Conservation (phyloP, 495 filamentous ascomycete genomes). For the Bathelium albidoporum region DNA sequence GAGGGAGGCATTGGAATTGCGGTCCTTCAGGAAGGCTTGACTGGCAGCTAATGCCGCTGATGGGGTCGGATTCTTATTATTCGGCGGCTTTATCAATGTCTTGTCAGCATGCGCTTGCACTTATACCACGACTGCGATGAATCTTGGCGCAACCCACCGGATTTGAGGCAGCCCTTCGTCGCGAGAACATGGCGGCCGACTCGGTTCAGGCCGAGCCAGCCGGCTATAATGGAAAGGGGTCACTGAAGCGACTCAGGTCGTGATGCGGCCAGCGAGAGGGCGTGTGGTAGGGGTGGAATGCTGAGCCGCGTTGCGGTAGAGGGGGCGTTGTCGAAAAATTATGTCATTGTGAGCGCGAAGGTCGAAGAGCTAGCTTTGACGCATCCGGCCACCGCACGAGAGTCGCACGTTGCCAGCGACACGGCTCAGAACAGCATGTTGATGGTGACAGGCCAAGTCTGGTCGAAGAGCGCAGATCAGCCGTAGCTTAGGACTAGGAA, state of each 20-base stretch:
- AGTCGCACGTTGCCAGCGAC: not conserved
- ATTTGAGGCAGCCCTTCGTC: constrained; percentile 20
- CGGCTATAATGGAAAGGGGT: not conserved
- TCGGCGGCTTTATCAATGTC: constrained; percentile 18
- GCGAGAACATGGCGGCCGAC: constrained; percentile 22
- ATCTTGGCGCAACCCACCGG: constrained; percentile 18
- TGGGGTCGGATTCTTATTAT: constrained; percentile 31
- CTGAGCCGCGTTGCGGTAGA: not conserved
- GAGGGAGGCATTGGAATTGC: constrained; percentile 52
- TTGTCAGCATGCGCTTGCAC: constrained; percentile 9
- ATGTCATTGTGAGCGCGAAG: not conserved
- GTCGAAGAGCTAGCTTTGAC: not conserved
- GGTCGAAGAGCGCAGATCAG: not conserved
- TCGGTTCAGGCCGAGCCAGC: constrained; percentile 2
- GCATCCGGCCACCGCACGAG: not conserved
- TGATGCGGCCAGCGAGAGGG: not conserved
- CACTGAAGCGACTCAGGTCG: not conserved
- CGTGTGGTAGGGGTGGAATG: not conserved
- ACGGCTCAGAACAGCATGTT: not conserved
- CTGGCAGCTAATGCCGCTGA: constrained; percentile 64
- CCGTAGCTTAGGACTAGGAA: not conserved
- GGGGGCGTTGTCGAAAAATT: not conserved
- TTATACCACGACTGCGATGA: not conserved
- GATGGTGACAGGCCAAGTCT: not conserved
- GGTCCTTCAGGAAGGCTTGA: constrained; percentile 65